Evolutionary conservation across 2,329 filamentous ascomycete genomes (phyloP).

Genomic region (Aspergillus arachidicola): DNA sequence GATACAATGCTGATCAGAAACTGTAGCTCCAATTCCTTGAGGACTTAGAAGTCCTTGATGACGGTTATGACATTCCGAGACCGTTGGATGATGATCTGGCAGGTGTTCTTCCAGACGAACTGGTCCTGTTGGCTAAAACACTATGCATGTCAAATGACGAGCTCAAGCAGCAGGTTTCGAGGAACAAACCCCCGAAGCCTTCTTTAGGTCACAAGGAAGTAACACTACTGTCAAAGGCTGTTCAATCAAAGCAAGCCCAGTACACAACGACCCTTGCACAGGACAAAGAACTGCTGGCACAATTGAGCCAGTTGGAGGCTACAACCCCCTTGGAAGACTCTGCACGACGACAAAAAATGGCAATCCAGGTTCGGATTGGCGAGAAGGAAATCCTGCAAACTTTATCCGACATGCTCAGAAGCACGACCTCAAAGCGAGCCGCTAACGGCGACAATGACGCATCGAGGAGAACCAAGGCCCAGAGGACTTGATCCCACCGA

Average conservation of each 20-base stretch:
- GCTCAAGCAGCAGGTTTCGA: conserved; percentile 35
- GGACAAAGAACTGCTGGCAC: conserved; percentile 48
- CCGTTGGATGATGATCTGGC: conserved; percentile 32
- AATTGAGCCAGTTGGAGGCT: conserved; percentile 32
- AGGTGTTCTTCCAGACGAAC: conserved; percentile 42
- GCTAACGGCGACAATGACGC: conserved; percentile 27
- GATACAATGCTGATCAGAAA: conserved; percentile 15
- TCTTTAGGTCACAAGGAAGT: conserved; percentile 30
- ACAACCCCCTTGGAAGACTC: conserved; percentile 39
- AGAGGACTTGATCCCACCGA: conserved; percentile 22
- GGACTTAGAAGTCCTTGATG: conserved; percentile 67
- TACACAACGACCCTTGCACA: conserved; percentile 59
- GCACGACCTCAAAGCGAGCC: conserved; percentile 32
- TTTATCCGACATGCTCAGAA: conserved; percentile 47
- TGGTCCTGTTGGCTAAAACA: conserved; percentile 42
- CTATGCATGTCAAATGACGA: conserved; percentile 37
- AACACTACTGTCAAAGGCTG: conserved; percentile 36
- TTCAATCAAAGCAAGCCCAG: conserved; percentile 42
- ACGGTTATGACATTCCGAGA: conserved; percentile 66
- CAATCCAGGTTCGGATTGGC: conserved; percentile 67
- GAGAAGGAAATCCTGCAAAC: conserved; percentile 70
- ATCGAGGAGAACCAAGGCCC: conserved; percentile 31
- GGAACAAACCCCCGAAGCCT: conserved; percentile 41
- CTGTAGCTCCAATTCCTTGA: conserved; percentile 58
- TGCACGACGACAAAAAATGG: conserved; percentile 56